Base-by-base conservation (phyloP, 306 rosid species). In the Citrullus amarus region DNA sequence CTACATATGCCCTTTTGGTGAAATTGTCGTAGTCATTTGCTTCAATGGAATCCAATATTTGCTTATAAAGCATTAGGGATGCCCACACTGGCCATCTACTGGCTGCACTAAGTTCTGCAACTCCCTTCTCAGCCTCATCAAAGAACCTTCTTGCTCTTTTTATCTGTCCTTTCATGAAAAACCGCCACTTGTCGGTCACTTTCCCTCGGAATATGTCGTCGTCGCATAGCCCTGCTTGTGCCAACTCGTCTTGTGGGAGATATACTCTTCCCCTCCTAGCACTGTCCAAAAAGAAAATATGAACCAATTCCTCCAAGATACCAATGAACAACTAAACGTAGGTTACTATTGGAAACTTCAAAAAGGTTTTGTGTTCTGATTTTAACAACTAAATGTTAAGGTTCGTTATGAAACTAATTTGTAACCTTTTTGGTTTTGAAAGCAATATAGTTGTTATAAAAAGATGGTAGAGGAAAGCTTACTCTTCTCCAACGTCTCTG, bases 401-500 rank as follows among this genome's bases (percentile, higher is more conserved):
- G 38, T 56, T 30, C 28, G 17, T 2, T 12, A 54, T 5, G n/a
- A 34, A 38, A 53, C 62, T 39, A 0, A 54, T 20, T 57, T 13
- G 61, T n/a, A 56, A 56, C 11, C 10, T 6, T 56, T 25, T n/a
- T 56, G 61, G 61, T 57, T 62, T 63, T 6, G 69, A 32, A 62
- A 62, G 69, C 20, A 62, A 62, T 2, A 62, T 28, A 28, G 39
- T 30, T 15, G 25, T 16, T 63, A 0, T 30, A 7, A 13, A 28
- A 15, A 36, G 6, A 38, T 36, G 5, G n/a, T 69, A 36, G 38
- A 43, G 75, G 78, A 80, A 85, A 78, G 9, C 97, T 84, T 87
- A 95, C 98, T 95, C 98, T 88, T 95, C 98, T 84, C 98, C 97
- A 34, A 95, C 98, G 59, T 95, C 97, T 88, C 98, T 86, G 74